Evolutionary conservation across 2,329 filamentous ascomycete species (phyloP).

Genomic region (Fonsecaea pugnacius): DNA sequence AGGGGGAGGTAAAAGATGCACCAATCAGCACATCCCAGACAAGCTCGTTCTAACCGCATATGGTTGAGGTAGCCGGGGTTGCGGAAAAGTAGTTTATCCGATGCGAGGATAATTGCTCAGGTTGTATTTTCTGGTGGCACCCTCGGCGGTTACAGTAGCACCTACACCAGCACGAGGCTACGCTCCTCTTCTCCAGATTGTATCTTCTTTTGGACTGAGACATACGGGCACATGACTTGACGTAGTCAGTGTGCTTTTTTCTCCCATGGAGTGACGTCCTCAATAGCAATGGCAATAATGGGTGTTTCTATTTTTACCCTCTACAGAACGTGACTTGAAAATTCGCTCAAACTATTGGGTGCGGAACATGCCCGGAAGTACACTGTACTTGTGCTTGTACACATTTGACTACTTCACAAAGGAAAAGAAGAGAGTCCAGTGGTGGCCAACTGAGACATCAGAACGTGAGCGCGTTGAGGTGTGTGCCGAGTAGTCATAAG

Average conservation of each 20-base stretch:
- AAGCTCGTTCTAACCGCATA: constrained; percentile 5
- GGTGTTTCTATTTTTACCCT: constrained; percentile 2
- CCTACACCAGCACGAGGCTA: neutral
- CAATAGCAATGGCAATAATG: neutral
- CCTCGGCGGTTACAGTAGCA: neutral
- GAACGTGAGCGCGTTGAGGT: neutral
- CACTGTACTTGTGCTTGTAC: neutral
- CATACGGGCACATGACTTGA: neutral
- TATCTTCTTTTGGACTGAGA: constrained; percentile 2
- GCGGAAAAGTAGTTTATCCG: constrained; percentile 8
- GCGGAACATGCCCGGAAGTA: neutral
- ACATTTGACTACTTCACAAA: neutral
- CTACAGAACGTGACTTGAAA: neutral
- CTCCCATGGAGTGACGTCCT: neutral
- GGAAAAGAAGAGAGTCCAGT: neutral
- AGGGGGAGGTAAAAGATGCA: neutral
- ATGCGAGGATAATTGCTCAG: constrained; percentile 7
- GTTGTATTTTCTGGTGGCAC: constrained; percentile 12
- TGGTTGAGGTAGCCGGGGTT: neutral
- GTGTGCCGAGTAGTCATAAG: neutral
- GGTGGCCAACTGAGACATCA: neutral
- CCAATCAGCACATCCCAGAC: neutral
- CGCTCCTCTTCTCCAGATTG: neutral
- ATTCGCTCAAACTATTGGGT: neutral
- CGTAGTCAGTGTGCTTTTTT: neutral